Evolutionary conservation across 345 rosid genomes (phyloP).

Genomic region (rapeseed (Brassica napus)): DNA sequence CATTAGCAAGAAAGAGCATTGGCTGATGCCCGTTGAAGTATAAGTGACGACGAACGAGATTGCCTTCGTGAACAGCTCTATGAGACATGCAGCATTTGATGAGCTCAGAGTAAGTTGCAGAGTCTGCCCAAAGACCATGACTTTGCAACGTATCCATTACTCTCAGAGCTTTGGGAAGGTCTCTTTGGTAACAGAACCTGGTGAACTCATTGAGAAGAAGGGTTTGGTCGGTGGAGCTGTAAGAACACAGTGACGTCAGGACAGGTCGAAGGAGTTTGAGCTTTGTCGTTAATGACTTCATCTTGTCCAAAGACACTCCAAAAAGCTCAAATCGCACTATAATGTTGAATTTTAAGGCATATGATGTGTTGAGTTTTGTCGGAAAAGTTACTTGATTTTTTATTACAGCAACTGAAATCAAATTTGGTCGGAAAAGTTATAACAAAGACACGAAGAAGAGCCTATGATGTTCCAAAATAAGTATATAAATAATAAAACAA

Average conservation of each 20-base stretch:
- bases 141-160: conserved; percentile 54
- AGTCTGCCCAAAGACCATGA: conserved; percentile 54
- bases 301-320: not conserved
- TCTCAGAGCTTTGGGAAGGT: conserved; percentile 58
- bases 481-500: not conserved
- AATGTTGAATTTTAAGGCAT: too few relatives aligned
- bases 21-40: conserved; percentile 50
- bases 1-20: conserved; percentile 49
- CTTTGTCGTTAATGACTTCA: conserved; percentile 25
- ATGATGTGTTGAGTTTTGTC: too few relatives aligned
- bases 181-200: conserved; percentile 49
- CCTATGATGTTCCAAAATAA: conserved; percentile 5
- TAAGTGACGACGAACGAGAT: conserved; percentile 53
- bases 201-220: conserved; percentile 53
- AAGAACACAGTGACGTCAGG: conserved; percentile 1
- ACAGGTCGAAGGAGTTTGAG: conserved; percentile 18
- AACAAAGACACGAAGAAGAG: not conserved
- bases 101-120: conserved; percentile 54
- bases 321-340: too few relatives aligned
- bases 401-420: not conserved
- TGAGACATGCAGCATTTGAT: conserved; percentile 58
- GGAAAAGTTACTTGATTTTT: not conserved
- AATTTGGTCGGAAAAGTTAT: not conserved
- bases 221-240: conserved; percentile 11
- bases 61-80: conserved; percentile 52